phyloP scores from a whole-genome alignment of 352 stramenopile species.

The Phytophthora podocarpi region DNA sequence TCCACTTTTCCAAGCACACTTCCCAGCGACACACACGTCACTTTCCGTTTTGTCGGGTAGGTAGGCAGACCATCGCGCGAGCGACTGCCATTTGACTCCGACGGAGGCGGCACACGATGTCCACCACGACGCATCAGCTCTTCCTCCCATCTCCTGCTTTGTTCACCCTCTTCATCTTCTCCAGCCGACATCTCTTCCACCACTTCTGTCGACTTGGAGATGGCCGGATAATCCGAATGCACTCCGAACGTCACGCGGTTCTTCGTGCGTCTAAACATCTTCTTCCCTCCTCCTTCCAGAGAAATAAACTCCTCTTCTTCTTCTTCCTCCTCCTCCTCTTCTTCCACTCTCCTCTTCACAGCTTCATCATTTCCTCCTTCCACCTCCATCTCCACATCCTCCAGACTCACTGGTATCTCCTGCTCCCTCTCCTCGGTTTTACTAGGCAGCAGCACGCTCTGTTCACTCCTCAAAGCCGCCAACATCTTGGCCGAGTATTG shows the following conservation, averaged over 20 bases:
- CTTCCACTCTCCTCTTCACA: slow-evolving; percentile 9
- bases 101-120: slow-evolving; percentile 25
- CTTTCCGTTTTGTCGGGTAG: slow-evolving; percentile 62
- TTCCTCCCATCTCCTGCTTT: slow-evolving; percentile 71
- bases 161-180: slow-evolving; percentile 51
- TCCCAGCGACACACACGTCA: slow-evolving; percentile 50
- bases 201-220: slow-evolving; percentile 51
- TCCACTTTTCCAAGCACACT: slow-evolving; percentile 62
- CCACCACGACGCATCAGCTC: slow-evolving; percentile 79
- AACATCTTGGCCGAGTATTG: slow-evolving; percentile 69
- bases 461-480: slow-evolving; percentile 58
- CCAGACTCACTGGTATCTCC: no score
- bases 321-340: slow-evolving; percentile 31
- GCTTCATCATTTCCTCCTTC: slow-evolving; percentile 25
- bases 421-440: slow-evolving; percentile 9
- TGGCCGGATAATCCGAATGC: slow-evolving; percentile 18
- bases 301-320: slow-evolving; percentile 73
- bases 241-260: slow-evolving; percentile 75
- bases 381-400: slow-evolving; percentile 44
- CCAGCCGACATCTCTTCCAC: slow-evolving; percentile 40
- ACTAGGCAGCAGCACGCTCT: slow-evolving; percentile 57
- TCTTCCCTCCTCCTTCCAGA: slow-evolving; percentile 39
- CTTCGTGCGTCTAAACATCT: slow-evolving; percentile 46
- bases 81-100: slow-evolving; percentile 6
- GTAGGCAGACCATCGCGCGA: slow-evolving; percentile 18